A percentile compares a stretch with the other conserved stretches of the same genome.
Conservation (phyloP, 176 grass and related monocot species). For the Musa acuminata region DNA sequence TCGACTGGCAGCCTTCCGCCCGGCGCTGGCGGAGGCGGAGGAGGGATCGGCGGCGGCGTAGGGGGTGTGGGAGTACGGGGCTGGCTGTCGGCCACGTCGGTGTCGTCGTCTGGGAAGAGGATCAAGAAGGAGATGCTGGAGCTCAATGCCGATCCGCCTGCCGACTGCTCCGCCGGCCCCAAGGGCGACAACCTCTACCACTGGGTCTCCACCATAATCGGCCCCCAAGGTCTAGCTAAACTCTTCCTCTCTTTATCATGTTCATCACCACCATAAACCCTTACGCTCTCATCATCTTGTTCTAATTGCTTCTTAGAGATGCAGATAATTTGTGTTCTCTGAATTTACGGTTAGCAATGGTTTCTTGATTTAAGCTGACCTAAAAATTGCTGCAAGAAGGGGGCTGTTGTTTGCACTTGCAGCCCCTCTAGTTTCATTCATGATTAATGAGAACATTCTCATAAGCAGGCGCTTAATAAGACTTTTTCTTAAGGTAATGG, state of each 20-base stretch:
- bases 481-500: no score
- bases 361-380: no score
- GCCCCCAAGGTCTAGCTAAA: conserved; percentile 40
- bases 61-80: conserved; percentile 30
- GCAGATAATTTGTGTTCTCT: background rate
- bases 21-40: background rate
- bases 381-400: no score
- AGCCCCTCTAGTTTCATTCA: background rate
- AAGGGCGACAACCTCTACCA: conserved; percentile 86
- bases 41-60: background rate
- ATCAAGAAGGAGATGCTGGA: conserved; percentile 86
- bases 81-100: conserved; percentile 54
- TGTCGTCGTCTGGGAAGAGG: conserved; percentile 68
- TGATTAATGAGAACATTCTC: background rate
- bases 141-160: conserved; percentile 39
- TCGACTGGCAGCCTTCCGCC: background rate
- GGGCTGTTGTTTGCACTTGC: no score
- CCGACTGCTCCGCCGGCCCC: conserved; percentile 63
- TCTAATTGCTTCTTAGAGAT: background rate
- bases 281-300: background rate
- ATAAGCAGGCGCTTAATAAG: no score
- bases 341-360: no score
- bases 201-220: conserved; percentile 86
- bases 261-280: background rate
- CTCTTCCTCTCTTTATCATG: background rate